Conservation (phyloP, 139 green algal genomes). For the Asterochloris sp. region DNA sequence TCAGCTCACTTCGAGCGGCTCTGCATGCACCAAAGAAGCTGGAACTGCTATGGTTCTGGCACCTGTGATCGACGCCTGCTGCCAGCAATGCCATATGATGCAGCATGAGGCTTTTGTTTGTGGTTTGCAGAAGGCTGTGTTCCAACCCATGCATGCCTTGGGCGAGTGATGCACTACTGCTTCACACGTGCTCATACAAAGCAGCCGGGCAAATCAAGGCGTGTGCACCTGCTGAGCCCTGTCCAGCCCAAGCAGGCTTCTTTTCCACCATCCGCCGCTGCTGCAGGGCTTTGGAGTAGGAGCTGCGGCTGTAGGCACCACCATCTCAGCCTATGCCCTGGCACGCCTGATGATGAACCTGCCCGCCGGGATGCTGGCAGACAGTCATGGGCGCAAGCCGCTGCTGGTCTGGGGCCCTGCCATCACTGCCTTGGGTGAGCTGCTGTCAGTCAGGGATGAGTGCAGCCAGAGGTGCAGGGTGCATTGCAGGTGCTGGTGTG, state of each 20-base stretch:
- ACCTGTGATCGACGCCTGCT: no score
- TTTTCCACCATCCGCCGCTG: not conserved
- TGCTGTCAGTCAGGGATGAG: no score
- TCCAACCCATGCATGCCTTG: no score
- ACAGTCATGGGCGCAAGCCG: slow-evolving; percentile 27
- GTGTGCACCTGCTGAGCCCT: not conserved
- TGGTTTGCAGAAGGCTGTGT: no score
- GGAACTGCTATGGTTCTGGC: not conserved
- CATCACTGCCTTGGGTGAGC: slow-evolving; percentile 29
- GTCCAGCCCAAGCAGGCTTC: not conserved
- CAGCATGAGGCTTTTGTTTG: no score
- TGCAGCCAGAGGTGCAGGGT: not conserved
- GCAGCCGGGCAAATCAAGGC: not conserved
- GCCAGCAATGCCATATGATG: no score
- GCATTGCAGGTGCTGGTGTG: no score
- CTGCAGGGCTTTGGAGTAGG: slow-evolving; percentile 33
- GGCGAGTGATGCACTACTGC: not conserved
- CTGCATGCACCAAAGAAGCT: not conserved
- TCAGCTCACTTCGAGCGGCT: not conserved
- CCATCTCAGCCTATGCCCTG: slow-evolving; percentile 30
- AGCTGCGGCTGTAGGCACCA: slow-evolving; percentile 28
- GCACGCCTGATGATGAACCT: slow-evolving; percentile 34
- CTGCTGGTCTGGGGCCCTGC: slow-evolving; percentile 34
- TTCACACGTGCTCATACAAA: not conserved
- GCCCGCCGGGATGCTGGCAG: slow-evolving; percentile 30